Evolutionary conservation across 2,329 filamentous ascomycete species (phyloP).

Genomic region (Monilinia polystroma): DNA sequence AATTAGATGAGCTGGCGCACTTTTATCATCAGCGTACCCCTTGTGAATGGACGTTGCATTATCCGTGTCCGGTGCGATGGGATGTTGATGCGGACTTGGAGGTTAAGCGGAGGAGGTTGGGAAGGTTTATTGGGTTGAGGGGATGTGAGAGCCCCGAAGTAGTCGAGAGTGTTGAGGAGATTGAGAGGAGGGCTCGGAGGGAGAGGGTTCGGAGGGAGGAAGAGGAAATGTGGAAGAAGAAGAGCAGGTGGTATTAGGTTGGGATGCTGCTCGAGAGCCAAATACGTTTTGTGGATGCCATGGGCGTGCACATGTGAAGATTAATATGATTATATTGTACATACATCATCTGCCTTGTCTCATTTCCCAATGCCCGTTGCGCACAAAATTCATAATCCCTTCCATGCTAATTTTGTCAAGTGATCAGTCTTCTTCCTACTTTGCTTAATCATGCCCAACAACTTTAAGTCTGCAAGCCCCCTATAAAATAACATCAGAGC

Average conservation of each 20-base stretch:
- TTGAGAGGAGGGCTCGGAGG: slow-evolving; percentile 45
- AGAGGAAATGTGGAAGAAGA: slow-evolving; percentile 31
- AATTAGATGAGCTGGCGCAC: slow-evolving; percentile 67
- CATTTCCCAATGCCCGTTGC: background rate
- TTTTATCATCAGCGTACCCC: slow-evolving; percentile 72
- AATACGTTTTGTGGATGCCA: background rate
- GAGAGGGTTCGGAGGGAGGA: slow-evolving; percentile 41
- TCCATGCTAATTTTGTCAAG: slow-evolving; percentile 78
- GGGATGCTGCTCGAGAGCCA: background rate
- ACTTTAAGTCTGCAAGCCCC: slow-evolving; percentile 78
- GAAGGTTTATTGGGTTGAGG: slow-evolving; percentile 69
- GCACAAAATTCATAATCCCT: slow-evolving; percentile 58
- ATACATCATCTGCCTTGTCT: background rate
- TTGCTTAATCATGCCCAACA: slow-evolving; percentile 82
- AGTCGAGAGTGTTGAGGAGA: slow-evolving; percentile 32
- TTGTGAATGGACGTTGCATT: slow-evolving; percentile 54
- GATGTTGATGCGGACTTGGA: slow-evolving; percentile 51
- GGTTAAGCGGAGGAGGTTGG: slow-evolving; percentile 68
- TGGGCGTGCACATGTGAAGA: slow-evolving; percentile 1
- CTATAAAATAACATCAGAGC: slow-evolving; percentile 79
- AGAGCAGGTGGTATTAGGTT: slow-evolving; percentile 33
- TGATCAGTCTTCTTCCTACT: slow-evolving; percentile 93
- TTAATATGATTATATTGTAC: slow-evolving; percentile 6
- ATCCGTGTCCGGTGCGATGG: slow-evolving; percentile 70
- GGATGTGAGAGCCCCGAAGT: slow-evolving; percentile 57